A percentile compares a stretch with the other conserved stretches of the same genome.
Evolutionary conservation across 2,329 filamentous ascomycete genomes (phyloP).

Genomic region (Trichoderma cornu-damae): DNA sequence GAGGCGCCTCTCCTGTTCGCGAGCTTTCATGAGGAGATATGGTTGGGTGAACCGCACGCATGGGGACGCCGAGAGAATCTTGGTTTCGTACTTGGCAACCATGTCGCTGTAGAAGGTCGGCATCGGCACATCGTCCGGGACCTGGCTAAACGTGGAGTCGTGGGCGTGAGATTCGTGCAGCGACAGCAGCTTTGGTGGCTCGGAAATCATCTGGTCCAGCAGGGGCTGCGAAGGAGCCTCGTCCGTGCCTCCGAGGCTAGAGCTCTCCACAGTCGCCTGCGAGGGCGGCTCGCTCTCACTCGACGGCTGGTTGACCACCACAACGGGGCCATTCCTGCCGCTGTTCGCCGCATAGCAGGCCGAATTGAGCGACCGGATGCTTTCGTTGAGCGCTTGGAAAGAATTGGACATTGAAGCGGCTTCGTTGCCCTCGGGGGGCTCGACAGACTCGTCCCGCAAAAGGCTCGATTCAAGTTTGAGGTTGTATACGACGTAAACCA

Average conservation of each 20-base stretch:
- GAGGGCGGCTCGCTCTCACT: constrained; percentile 36
- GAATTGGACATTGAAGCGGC: constrained; percentile 36
- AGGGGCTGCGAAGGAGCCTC: constrained; percentile 28
- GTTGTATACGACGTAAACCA: constrained; percentile 99
- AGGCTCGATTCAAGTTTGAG: constrained; percentile 91
- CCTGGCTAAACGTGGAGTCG: constrained; percentile 47
- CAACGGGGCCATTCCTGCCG: constrained; percentile 27
- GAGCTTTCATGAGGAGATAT: constrained; percentile 84
- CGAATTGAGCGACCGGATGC: constrained; percentile 33
- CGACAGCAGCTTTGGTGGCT: constrained; percentile 30
- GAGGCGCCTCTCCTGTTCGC: constrained; percentile 82
- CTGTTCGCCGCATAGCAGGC: constrained; percentile 26
- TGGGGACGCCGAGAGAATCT: constrained; percentile 88
- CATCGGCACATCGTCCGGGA: constrained; percentile 74
- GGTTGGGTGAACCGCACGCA: constrained; percentile 95
- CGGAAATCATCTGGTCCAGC: constrained; percentile 23
- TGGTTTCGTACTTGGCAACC: constrained; percentile 88
- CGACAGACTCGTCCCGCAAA: constrained; percentile 86
- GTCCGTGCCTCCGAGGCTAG: constrained; percentile 27
- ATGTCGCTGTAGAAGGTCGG: constrained; percentile 94
- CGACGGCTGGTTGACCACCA: constrained; percentile 34
- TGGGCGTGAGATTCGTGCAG: constrained; percentile 43
- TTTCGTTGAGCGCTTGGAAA: constrained; percentile 38
- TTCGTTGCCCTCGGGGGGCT: constrained; percentile 63
- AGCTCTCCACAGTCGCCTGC: constrained; percentile 31